These are phyloP conservation scores for Fraxinus ornus DNA, from an alignment of 305 asterid species.

Conservation along the genomic window DNA sequence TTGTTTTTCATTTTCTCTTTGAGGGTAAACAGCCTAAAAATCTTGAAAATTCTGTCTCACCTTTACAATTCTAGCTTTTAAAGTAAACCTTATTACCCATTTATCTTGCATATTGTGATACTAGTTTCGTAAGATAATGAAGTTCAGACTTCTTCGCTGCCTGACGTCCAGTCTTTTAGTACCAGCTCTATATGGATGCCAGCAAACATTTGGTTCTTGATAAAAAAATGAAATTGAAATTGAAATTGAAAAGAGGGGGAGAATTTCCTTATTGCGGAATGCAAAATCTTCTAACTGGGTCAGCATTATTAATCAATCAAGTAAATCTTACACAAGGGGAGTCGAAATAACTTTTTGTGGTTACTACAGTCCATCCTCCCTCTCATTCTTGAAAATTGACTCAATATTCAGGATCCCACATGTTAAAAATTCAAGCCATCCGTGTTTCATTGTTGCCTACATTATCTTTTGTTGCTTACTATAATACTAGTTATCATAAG, in stretches of 20 bases:
- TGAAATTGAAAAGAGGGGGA: slow-evolving; percentile 1
- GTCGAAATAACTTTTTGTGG: slow-evolving; percentile 15
- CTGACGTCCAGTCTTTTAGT: slow-evolving; percentile 19
- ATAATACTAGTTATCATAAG: neutral
- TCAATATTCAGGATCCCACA: neutral
- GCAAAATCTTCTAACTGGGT: slow-evolving; percentile 9
- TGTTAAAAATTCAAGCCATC: slow-evolving; percentile 4
- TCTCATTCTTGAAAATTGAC: slow-evolving; percentile 5
- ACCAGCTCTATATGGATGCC: slow-evolving; percentile 1
- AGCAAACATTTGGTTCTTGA: neutral
- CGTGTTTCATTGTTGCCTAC: slow-evolving; percentile 5
- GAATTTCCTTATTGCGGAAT: slow-evolving; percentile 21
- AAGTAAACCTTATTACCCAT: neutral
- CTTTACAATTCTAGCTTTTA: neutral
- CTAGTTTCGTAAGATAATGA: neutral
- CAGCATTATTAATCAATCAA: slow-evolving; percentile 5
- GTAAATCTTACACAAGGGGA: slow-evolving; percentile 16
- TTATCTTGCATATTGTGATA: neutral
- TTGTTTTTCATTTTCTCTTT: neutral
- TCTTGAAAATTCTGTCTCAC: neutral
- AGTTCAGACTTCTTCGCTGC: neutral
- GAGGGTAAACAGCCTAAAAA: neutral
- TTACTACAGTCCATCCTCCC: slow-evolving; percentile 8
- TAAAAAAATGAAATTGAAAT: slow-evolving; percentile 7
- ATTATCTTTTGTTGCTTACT: slow-evolving; percentile 16